Evolutionary conservation across 176 grass and related monocot genomes (phyloP).

Genomic region (Avena insularis): DNA sequence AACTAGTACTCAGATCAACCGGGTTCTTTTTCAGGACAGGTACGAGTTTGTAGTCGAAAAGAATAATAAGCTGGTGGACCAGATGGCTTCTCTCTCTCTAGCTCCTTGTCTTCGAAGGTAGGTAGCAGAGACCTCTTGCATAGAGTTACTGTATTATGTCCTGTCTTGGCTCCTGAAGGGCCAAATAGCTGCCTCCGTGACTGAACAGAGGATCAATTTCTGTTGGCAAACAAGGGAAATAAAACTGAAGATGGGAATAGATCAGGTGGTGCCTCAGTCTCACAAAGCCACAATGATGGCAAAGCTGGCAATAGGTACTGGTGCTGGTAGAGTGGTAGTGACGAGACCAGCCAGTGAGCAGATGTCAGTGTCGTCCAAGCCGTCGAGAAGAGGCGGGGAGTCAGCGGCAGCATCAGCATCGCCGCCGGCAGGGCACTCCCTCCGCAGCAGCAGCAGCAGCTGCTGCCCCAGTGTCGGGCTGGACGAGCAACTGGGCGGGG

Average conservation of each 20-base stretch:
- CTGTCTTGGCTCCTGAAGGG: background rate
- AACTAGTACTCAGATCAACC: background rate
- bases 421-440: too few relatives aligned
- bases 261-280: conserved; percentile 2
- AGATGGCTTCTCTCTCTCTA: conserved; percentile 48
- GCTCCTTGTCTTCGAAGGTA: conserved; percentile 64
- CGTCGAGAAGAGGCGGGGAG: too few relatives aligned
- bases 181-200: background rate
- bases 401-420: too few relatives aligned
- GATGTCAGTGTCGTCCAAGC: too few relatives aligned
- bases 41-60: conserved; percentile 47
- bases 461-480: too few relatives aligned
- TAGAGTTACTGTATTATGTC: background rate
- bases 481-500: too few relatives aligned
- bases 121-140: conserved; percentile 32
- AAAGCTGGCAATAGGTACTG: background rate
- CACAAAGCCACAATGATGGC: background rate
- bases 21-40: conserved; percentile 55
- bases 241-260: conserved; percentile 28
- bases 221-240: conserved; percentile 37
- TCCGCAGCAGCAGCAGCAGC: too few relatives aligned
- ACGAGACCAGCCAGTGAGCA: too few relatives aligned
- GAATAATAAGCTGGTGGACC: conserved; percentile 57
- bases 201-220: conserved; percentile 56
- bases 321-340: too few relatives aligned